Percentiles rank a stretch among this genome's conserved stretches.
phyloP scores from a whole-genome alignment of 352 stramenopile genomes.

The Phytophthora syringae region DNA sequence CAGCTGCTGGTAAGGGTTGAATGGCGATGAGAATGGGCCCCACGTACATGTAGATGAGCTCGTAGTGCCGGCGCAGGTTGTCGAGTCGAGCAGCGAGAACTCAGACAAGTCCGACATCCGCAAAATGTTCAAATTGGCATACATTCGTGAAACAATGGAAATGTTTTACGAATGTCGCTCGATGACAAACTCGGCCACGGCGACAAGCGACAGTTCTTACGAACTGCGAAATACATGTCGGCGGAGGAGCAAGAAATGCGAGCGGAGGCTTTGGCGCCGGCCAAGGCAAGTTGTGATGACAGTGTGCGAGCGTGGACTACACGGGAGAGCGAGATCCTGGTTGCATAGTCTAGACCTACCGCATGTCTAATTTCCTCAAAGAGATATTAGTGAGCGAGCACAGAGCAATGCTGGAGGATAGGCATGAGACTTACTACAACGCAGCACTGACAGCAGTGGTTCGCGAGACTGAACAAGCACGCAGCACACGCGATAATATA shows the following conservation, averaged over 20 bases:
- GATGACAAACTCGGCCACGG: too few species aligned
- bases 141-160: too few species aligned
- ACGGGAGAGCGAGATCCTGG: background rate
- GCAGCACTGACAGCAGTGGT: background rate
- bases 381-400: background rate
- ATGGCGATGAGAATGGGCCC: conserved; percentile 92
- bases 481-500: background rate
- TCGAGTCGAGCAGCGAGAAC: conserved; percentile 86
- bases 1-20: conserved; percentile 91
- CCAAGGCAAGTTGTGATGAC: background rate
- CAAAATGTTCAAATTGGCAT: conserved; percentile 64
- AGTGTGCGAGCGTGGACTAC: background rate
- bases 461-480: background rate
- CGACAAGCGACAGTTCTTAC: too few species aligned
- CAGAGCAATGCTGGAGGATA: conserved; percentile 4
- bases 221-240: background rate
- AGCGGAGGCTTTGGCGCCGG: background rate
- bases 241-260: background rate
- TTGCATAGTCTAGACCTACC: background rate
- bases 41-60: conserved; percentile 95
- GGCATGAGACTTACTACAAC: conserved; percentile 1
- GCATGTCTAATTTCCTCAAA: conserved; percentile 7
- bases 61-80: conserved; percentile 90
- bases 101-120: conserved; percentile 92
- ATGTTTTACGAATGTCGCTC: too few species aligned